Evolutionary conservation across 306 rosid species (phyloP).

Genomic region (Cucurbita moschata): DNA sequence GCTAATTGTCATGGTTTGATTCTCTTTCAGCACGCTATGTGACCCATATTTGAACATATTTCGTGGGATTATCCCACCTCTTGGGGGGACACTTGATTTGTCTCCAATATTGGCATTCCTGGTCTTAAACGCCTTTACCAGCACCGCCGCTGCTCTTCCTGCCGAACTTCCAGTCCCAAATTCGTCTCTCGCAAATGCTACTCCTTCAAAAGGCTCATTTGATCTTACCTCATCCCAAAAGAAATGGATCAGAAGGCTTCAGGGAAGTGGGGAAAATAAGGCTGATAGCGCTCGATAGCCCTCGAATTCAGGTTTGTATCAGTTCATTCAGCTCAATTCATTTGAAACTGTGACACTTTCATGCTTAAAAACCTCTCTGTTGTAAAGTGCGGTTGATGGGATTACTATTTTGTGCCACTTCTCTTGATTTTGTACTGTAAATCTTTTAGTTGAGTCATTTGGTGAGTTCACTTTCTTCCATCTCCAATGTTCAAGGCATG

Average conservation of each 20-base stretch:
- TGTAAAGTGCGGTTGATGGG: conserved; percentile 1
- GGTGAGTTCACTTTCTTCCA: background rate
- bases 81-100: conserved; percentile 86
- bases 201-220: conserved; percentile 12
- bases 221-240: conserved; percentile 40
- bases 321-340: background rate
- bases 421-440: background rate
- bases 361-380: background rate
- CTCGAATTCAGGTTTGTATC: background rate
- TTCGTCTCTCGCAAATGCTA: conserved; percentile 19
- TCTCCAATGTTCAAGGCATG: background rate
- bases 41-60: conserved; percentile 94
- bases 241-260: conserved; percentile 79
- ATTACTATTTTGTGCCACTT: background rate
- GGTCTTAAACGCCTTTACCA: conserved; percentile 75
- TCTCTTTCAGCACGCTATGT: conserved; percentile 56
- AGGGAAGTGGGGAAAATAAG: conserved; percentile 35
- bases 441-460: background rate
- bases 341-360: background rate
- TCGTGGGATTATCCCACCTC: conserved; percentile 87
- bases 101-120: conserved; percentile 88
- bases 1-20: conserved; percentile 2
- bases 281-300: conserved; percentile 6
- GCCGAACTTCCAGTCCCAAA: conserved; percentile 68
- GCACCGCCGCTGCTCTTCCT: conserved; percentile 93